These are phyloP conservation scores for Glycine tomentella DNA, from an alignment of 306 rosid genomes.

Conservation along the genomic window DNA sequence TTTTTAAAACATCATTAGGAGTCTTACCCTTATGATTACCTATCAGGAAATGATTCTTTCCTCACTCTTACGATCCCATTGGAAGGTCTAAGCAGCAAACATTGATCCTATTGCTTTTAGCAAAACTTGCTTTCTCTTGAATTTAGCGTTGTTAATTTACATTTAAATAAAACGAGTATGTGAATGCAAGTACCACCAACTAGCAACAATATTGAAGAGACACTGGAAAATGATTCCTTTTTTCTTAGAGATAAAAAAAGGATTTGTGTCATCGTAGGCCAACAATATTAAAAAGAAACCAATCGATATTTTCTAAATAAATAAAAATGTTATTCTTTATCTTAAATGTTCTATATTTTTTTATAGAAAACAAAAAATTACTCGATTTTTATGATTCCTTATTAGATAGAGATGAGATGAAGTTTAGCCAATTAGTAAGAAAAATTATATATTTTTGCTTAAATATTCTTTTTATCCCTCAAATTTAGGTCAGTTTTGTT, in stretches of 20 bases:
- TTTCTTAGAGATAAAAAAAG: not conserved
- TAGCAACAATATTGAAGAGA: too few species aligned
- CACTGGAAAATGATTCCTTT: not conserved
- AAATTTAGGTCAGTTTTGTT: too few species aligned
- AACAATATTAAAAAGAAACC: constrained; percentile 10
- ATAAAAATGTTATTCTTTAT: too few species aligned
- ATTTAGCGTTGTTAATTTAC: not conserved
- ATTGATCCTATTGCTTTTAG: not conserved
- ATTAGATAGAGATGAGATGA: not conserved
- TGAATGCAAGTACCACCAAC: too few species aligned
- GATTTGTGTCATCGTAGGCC: not conserved
- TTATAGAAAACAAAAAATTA: too few species aligned
- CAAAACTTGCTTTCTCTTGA: not conserved
- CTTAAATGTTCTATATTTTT: too few species aligned
- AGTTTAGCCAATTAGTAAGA: too few species aligned
- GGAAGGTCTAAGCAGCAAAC: constrained; percentile 13
- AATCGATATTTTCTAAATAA: not conserved
- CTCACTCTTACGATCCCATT: constrained; percentile 10
- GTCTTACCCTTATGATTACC: not conserved
- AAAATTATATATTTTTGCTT: too few species aligned
- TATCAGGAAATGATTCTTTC: not conserved
- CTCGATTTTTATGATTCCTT: not conserved
- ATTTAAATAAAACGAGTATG: not conserved
- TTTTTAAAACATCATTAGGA: constrained; percentile 30
- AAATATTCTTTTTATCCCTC: too few species aligned